A percentile compares a stretch with the other conserved stretches of the same genome.
phyloP scores from a whole-genome alignment of 768 basidiomycete genomes.

The Panaeolus cyanescens region DNA sequence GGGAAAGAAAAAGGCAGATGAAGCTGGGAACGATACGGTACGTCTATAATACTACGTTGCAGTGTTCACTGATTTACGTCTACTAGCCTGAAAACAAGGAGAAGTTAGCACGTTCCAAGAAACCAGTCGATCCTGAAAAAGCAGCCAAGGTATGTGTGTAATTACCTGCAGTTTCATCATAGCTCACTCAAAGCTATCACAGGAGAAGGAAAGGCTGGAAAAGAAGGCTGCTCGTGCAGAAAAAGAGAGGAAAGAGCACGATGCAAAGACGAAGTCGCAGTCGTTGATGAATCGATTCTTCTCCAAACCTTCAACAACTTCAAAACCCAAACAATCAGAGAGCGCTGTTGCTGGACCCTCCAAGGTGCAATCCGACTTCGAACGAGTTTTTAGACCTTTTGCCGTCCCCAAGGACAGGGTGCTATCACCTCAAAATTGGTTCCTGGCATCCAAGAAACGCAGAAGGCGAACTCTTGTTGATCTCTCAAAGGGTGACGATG shows the following conservation, averaged over 20 bases:
- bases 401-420: constrained; percentile 72
- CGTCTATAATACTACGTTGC: constrained; percentile 7
- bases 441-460: constrained; percentile 37
- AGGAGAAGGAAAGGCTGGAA: constrained; percentile 73
- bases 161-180: neutral
- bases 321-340: constrained; percentile 25
- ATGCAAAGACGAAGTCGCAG: constrained; percentile 71
- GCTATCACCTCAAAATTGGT: constrained; percentile 77
- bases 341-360: constrained; percentile 38
- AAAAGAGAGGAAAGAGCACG: constrained; percentile 71
- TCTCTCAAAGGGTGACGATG: constrained; percentile 32
- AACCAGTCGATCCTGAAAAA: constrained; percentile 56
- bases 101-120: constrained; percentile 47
- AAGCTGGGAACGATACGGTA: constrained; percentile 44
- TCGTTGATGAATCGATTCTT: constrained; percentile 82
- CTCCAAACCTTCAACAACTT: constrained; percentile 51
- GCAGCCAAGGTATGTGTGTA: constrained; percentile 47
- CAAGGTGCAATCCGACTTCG: constrained; percentile 60
- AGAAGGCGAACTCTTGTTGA: constrained; percentile 18
- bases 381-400: constrained; percentile 78
- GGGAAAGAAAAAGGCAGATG: constrained; percentile 32
- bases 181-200: constrained; percentile 1
- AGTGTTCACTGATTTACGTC: neutral
- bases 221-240: constrained; percentile 70
- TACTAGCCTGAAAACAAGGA: constrained; percentile 14